Evolutionary conservation across 1,284 basidiomycete species (phyloP).

Genomic region (Puccinia sorghi): DNA sequence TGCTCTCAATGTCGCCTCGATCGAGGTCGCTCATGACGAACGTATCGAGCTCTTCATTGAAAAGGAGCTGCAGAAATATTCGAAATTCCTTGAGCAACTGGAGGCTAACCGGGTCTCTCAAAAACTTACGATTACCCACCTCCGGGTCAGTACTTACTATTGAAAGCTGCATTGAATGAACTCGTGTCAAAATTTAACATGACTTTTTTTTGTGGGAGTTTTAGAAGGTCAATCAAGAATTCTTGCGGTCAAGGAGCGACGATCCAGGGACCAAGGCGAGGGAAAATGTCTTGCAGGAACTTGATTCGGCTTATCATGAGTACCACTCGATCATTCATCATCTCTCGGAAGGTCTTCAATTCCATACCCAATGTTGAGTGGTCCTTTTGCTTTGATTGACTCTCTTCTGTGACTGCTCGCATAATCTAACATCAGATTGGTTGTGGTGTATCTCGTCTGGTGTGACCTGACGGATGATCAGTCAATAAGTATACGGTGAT

Average conservation of each 20-base stretch:
- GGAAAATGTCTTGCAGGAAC: slow-evolving; percentile 29
- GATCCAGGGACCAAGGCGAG: slow-evolving; percentile 39
- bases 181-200: background rate
- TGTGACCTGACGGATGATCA: background rate
- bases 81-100: slow-evolving; percentile 4
- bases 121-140: slow-evolving; percentile 4
- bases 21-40: slow-evolving; percentile 13
- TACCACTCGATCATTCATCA: slow-evolving; percentile 30
- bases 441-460: background rate
- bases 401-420: background rate
- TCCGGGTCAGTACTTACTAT: slow-evolving; percentile 24
- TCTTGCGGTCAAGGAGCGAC: slow-evolving; percentile 10
- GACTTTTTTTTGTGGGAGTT: background rate
- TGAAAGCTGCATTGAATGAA: background rate
- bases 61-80: slow-evolving; percentile 22
- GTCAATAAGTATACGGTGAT: slow-evolving; percentile 12
- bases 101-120: slow-evolving; percentile 5
- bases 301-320: slow-evolving; percentile 30
- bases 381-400: background rate
- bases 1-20: background rate
- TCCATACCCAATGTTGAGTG: slow-evolving; percentile 42
- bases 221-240: slow-evolving; percentile 35
- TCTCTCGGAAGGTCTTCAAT: slow-evolving; percentile 31
- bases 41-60: slow-evolving; percentile 31
- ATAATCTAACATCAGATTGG: background rate